Percentiles rank a stretch among this genome's conserved stretches.
Conservation (phyloP, 2,329 filamentous ascomycete genomes). For the Neoscytalidium dimidiatum region DNA sequence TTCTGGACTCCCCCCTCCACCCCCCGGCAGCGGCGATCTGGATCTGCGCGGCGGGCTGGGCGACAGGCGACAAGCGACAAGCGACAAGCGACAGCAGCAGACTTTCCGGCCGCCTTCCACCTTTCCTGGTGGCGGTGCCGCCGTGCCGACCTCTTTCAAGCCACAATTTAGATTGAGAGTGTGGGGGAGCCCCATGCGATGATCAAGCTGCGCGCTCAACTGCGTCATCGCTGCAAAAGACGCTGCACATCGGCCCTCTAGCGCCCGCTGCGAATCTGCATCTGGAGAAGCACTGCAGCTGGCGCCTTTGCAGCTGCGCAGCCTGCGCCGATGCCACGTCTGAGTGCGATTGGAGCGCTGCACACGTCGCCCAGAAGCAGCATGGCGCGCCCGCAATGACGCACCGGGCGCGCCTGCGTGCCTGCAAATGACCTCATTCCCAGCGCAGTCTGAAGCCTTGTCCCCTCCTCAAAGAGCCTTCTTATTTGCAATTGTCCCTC, state of each 20-base stretch:
- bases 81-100: no score
- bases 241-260: background rate
- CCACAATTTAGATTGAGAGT: background rate
- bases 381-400: background rate
- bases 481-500: background rate
- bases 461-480: background rate
- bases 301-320: no score
- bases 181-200: background rate
- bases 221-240: background rate
- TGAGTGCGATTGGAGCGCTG: background rate
- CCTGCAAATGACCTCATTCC: constrained; percentile 21
- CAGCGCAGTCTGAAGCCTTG: background rate
- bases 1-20: background rate
- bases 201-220: background rate
- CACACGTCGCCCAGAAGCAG: background rate
- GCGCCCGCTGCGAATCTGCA: background rate
- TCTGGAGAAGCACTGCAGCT: background rate
- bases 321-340: no score
- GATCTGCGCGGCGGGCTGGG: constrained; percentile 7
- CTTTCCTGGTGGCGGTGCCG: constrained; percentile 5
- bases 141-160: background rate
- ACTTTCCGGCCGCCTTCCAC: background rate
- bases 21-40: background rate
- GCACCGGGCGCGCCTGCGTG: background rate
- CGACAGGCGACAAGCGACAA: no score